Conservation (phyloP, 2,329 filamentous ascomycete genomes). For the Dactylellina leptospora region DNA sequence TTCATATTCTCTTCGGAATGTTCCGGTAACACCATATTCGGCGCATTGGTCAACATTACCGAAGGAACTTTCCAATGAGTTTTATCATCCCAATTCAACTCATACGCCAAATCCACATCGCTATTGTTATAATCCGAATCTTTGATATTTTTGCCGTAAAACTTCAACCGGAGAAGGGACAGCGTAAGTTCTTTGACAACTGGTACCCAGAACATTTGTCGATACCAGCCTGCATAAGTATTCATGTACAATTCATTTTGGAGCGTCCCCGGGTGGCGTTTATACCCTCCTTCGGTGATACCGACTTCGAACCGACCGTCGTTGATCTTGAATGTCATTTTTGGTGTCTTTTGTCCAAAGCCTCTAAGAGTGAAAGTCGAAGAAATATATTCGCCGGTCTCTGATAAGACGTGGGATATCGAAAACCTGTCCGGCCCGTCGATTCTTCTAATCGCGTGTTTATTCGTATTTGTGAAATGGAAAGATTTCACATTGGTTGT, state of each 20-base stretch:
- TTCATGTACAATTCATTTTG: background rate
- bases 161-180: conserved; percentile 13
- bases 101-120: conserved; percentile 26
- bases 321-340: background rate
- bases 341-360: background rate
- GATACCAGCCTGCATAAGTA: background rate
- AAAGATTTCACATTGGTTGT: conserved; percentile 9
- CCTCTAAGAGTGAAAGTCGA: conserved; percentile 1
- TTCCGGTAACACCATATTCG: conserved; percentile 21
- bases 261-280: background rate
- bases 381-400: background rate
- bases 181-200: conserved; percentile 3
- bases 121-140: background rate
- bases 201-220: background rate
- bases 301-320: conserved; percentile 8
- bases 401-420: background rate
- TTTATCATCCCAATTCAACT: conserved; percentile 19
- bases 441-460: background rate
- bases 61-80: conserved; percentile 19
- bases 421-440: background rate
- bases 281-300: conserved; percentile 33
- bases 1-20: conserved; percentile 26
- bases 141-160: background rate
- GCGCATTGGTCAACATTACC: background rate
- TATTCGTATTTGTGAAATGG: conserved; percentile 6